Base-by-base conservation (phyloP, 78 protist species). In the Paratrimastix pyriformis region DNA sequence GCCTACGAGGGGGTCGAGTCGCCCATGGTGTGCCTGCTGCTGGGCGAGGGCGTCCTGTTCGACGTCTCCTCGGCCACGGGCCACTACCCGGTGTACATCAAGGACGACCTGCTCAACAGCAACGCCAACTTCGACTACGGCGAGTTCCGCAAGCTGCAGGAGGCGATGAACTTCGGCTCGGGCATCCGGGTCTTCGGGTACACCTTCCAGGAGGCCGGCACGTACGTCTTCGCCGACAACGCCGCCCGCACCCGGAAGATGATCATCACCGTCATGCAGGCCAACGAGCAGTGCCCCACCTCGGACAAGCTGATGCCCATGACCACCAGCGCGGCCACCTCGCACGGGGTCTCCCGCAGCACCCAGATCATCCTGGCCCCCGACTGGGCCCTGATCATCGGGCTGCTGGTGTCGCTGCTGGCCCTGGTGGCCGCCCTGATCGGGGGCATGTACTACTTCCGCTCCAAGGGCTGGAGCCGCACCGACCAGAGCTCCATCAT, bases 81-180 rank as follows among this genome's bases (percentile, higher is more conserved):
- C 11, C 58, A 60, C 43, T 86, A 81, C 64, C 90, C 90, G 21
- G 58, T 33, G 52, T 86, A 81, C 72, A 74, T 48, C 50, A 71
- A 77, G 71, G 83, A 86, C 79, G 60, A 74, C 8, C 80, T 81
- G 45, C 30, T 70, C 71, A 86, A 86, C 76, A 75, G 75, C 44
- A 79, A 86, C 59, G 75, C 57, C 3, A 5, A 44, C 38, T 86
- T 86, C 44, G 86, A 81, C 59, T 74, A 72, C 64, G 84, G 84
- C 24, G 66, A 54, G 6, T 79, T 86, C 69, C 40, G 80, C 0
- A 24, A 35, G 48, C 75, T 86, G 9, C 69, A 0, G 6, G 43
- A 42, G 59, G 32, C 48, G 45, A 50, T 86, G 7, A 13, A 33
- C 38, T 1, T 13, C 18, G 45, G 45, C 18, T 0, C 30, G 29